phyloP scores from a whole-genome alignment of 2,329 filamentous ascomycete species.

The Sarocladium strictum region DNA sequence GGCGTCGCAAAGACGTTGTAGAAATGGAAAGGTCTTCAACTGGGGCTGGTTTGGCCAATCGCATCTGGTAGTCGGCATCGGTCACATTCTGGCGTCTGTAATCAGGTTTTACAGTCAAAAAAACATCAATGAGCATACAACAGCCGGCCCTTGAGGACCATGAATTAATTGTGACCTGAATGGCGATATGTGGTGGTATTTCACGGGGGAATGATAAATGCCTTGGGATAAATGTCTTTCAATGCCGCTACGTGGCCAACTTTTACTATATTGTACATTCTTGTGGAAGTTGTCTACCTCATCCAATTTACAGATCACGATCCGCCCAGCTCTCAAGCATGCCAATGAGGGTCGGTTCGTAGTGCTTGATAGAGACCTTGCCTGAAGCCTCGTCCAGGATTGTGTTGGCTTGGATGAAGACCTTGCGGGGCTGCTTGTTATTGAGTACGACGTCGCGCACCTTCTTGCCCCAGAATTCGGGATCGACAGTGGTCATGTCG shows the following conservation, averaged over 20 bases:
- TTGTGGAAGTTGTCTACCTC: not conserved
- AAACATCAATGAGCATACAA: conserved; percentile 40
- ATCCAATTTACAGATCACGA: conserved; percentile 35
- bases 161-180: not conserved
- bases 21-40: conserved; percentile 38
- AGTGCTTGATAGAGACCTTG: conserved; percentile 74
- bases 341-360: conserved; percentile 73
- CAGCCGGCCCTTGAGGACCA: conserved; percentile 20
- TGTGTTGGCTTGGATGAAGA: conserved; percentile 94
- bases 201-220: too few relatives aligned
- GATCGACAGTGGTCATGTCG: conserved; percentile 74
- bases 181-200: too few relatives aligned
- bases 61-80: conserved; percentile 62
- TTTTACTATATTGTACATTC: conserved; percentile 6
- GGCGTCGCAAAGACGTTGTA: conserved; percentile 27
- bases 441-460: conserved; percentile 69
- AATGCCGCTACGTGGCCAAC: not conserved
- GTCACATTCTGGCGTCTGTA: conserved; percentile 63
- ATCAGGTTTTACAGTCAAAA: conserved; percentile 59
- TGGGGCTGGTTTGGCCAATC: conserved; percentile 56
- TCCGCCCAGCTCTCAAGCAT: conserved; percentile 81
- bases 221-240: not conserved
- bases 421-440: conserved; percentile 78
- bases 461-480: conserved; percentile 76
- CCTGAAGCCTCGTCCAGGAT: conserved; percentile 61